phyloP scores from a whole-genome alignment of 2,329 filamentous ascomycete genomes.

The Trichophyton equinum region DNA sequence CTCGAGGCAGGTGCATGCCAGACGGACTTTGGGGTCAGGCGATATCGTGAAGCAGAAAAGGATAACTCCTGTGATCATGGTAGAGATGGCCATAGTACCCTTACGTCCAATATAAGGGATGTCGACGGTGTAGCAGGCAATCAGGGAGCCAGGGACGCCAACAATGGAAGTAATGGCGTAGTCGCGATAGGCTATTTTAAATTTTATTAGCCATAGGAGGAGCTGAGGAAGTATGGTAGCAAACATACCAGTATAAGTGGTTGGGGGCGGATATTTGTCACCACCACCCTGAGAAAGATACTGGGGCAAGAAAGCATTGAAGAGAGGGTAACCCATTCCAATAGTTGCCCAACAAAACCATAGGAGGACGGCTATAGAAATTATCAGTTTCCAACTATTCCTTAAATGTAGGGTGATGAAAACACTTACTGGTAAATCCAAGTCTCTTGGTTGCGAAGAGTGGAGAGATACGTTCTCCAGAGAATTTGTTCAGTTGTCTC shows the following conservation, averaged over 20 bases:
- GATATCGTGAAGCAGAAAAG: slow-evolving; percentile 45
- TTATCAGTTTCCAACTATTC: slow-evolving; percentile 9
- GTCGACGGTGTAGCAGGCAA: slow-evolving; percentile 62
- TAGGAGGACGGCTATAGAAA: slow-evolving; percentile 34
- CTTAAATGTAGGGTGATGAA: slow-evolving; percentile 25
- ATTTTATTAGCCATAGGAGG: neutral
- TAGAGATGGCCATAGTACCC: slow-evolving; percentile 43
- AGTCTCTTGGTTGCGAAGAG: slow-evolving; percentile 43
- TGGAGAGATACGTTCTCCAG: slow-evolving; percentile 51
- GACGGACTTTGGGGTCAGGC: slow-evolving; percentile 36
- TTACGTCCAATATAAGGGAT: slow-evolving; percentile 51
- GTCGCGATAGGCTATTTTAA: slow-evolving; percentile 52
- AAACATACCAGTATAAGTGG: slow-evolving; percentile 24
- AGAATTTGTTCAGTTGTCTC: slow-evolving; percentile 54
- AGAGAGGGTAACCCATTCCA: slow-evolving; percentile 76
- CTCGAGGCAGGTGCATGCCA: slow-evolving; percentile 41
- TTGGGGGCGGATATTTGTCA: slow-evolving; percentile 24
- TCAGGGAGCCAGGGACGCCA: slow-evolving; percentile 63
- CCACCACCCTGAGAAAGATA: slow-evolving; percentile 54
- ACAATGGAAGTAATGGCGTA: slow-evolving; percentile 68
- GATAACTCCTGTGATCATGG: slow-evolving; percentile 41
- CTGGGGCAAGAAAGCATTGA: slow-evolving; percentile 82
- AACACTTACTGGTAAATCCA: slow-evolving; percentile 34
- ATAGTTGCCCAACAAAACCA: slow-evolving; percentile 77
- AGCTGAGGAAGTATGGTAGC: neutral